Conservation (phyloP, 257 asterid genomes). For the Ajuga chamaepitys region DNA sequence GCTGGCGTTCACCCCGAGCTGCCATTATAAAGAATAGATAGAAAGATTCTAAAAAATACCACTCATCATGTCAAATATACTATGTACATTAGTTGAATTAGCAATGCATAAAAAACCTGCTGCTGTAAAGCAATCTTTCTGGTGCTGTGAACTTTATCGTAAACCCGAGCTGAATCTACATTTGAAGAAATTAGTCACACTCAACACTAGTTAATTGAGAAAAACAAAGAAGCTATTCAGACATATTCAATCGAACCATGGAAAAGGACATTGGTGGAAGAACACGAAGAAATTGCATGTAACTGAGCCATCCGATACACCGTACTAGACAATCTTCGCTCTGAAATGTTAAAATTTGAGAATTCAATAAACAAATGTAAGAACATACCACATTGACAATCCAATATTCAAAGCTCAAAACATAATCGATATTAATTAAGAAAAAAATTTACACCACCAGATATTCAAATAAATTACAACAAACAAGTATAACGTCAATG, state of each 20-base stretch:
- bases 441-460: neutral
- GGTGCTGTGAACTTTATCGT: conserved; percentile 21
- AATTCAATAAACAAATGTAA: neutral
- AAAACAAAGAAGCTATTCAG: no score
- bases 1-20: conserved; percentile 50
- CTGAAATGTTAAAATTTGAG: conserved; percentile 1
- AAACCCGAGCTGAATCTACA: conserved; percentile 28
- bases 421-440: neutral
- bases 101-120: conserved; percentile 29
- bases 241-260: conserved; percentile 30
- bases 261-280: conserved; percentile 34
- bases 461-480: neutral
- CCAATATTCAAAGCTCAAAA: neutral
- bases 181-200: neutral
- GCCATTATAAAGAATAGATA: conserved; percentile 17
- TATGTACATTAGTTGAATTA: neutral
- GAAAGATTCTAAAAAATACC: neutral
- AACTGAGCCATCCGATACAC: conserved; percentile 46
- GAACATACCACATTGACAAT: neutral
- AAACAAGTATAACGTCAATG: neutral
- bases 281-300: conserved; percentile 42
- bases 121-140: conserved; percentile 23
- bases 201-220: neutral
- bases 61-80: neutral
- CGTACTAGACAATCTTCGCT: neutral